These are phyloP conservation scores for Penicillium nucicola DNA, from an alignment of 495 filamentous ascomycete genomes.

Conservation along the genomic window DNA sequence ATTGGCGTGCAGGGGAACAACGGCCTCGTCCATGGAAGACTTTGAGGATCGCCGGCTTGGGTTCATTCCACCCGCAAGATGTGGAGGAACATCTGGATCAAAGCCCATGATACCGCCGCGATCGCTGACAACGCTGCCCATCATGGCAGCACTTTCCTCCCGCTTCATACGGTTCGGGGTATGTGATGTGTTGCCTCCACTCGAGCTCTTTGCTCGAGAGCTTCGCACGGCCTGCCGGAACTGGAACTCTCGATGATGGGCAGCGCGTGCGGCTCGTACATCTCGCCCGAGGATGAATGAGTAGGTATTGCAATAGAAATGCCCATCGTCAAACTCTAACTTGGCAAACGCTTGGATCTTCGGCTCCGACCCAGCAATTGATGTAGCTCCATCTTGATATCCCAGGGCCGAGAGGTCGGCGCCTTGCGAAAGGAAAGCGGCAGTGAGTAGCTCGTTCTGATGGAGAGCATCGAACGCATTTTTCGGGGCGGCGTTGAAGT, in stretches of 20 bases:
- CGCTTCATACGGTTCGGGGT: slow-evolving; percentile 45
- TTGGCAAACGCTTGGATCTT: slow-evolving; percentile 64
- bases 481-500: slow-evolving; percentile 32
- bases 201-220: slow-evolving; percentile 45
- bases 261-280: slow-evolving; percentile 51
- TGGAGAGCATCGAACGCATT: slow-evolving; percentile 38
- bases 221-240: slow-evolving; percentile 39
- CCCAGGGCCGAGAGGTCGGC: slow-evolving; percentile 40
- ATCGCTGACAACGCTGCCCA: slow-evolving; percentile 55
- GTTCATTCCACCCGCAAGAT: slow-evolving; percentile 40
- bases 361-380: slow-evolving; percentile 44
- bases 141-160: slow-evolving; percentile 43
- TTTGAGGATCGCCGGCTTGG: slow-evolving; percentile 46
- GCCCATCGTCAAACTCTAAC: slow-evolving; percentile 66
- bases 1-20: slow-evolving; percentile 38
- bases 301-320: slow-evolving; percentile 71
- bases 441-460: slow-evolving; percentile 41
- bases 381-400: slow-evolving; percentile 37
- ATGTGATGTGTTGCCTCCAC: slow-evolving; percentile 44
- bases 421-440: slow-evolving; percentile 39
- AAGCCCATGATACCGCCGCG: slow-evolving; percentile 58
- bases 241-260: slow-evolving; percentile 46
- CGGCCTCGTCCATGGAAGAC: slow-evolving; percentile 39
- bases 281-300: slow-evolving; percentile 65
- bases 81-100: slow-evolving; percentile 46